These are phyloP conservation scores for Erodium moschatum DNA, from an alignment of 441 rosid species.

Conservation along the genomic window DNA sequence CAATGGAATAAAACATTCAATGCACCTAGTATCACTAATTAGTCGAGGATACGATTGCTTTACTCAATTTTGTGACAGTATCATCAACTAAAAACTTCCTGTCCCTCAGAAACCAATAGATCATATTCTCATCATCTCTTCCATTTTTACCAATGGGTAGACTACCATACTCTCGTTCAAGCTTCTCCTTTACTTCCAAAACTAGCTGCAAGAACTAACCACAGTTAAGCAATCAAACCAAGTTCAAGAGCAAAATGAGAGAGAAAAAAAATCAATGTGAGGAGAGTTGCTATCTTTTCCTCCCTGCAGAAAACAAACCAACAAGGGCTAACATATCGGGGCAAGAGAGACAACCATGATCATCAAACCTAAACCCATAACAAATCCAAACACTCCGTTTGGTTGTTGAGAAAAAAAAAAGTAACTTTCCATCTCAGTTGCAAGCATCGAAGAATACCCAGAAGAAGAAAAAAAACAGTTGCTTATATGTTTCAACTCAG, in stretches of 20 bases:
- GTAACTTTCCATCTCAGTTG: background rate
- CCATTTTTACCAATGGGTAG: constrained; percentile 82
- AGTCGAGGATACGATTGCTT: constrained; percentile 70
- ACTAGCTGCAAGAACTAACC: constrained; percentile 36
- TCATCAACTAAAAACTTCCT: constrained; percentile 57
- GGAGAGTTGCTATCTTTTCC: background rate
- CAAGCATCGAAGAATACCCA: background rate
- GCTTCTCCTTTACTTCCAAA: constrained; percentile 63
- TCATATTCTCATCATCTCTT: constrained; percentile 90
- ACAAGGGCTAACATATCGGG: background rate
- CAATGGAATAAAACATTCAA: constrained; percentile 5
- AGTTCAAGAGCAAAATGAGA: background rate
- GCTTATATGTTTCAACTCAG: too few relatives aligned
- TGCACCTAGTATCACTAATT: background rate
- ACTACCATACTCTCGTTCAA: constrained; percentile 43
- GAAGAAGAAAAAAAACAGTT: background rate
- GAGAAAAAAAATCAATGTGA: background rate
- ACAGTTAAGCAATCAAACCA: background rate
- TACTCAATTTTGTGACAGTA: constrained; percentile 52
- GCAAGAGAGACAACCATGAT: too few relatives aligned
- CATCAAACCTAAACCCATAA: too few relatives aligned
- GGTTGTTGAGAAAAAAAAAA: background rate
- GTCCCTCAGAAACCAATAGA: constrained; percentile 78
- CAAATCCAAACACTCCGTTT: background rate
- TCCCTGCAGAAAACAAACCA: background rate